phyloP scores from a whole-genome alignment of 2,329 filamentous ascomycete species.

The Tolypocladium capitatum region DNA sequence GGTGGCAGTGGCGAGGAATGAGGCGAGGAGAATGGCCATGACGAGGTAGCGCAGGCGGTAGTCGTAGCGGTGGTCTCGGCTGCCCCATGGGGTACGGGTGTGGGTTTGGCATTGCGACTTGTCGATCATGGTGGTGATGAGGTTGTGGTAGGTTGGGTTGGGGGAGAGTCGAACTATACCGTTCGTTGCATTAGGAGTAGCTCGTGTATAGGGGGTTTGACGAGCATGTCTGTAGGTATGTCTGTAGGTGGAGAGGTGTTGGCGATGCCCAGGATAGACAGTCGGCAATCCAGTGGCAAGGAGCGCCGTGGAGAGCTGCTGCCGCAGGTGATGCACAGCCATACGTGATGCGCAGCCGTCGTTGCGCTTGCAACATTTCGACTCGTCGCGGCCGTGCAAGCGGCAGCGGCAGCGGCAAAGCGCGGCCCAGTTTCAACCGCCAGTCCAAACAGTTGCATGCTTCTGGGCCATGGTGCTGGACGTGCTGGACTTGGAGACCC shows the following conservation, averaged over 20 bases:
- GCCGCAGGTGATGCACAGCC: no score
- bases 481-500: not conserved
- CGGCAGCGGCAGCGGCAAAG: not conserved
- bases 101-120: conserved; percentile 15
- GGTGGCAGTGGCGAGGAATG: conserved; percentile 10
- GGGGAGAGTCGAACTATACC: not conserved
- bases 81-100: conserved; percentile 16
- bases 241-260: no score
- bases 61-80: conserved; percentile 11
- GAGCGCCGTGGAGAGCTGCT: no score
- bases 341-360: not conserved
- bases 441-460: not conserved
- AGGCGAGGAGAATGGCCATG: conserved; percentile 11
- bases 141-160: not conserved
- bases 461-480: not conserved
- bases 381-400: not conserved
- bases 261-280: no score
- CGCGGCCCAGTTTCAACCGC: not conserved
- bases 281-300: no score
- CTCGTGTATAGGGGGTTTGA: no score
- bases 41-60: conserved; percentile 12
- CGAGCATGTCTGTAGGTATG: no score
- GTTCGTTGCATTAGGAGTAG: not conserved
- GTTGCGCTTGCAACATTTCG: not conserved
- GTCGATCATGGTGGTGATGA: conserved; percentile 8